Base-by-base conservation (phyloP, 225 moss, liverwort and hornwort genomes). In the Lunularia cruciata region DNA sequence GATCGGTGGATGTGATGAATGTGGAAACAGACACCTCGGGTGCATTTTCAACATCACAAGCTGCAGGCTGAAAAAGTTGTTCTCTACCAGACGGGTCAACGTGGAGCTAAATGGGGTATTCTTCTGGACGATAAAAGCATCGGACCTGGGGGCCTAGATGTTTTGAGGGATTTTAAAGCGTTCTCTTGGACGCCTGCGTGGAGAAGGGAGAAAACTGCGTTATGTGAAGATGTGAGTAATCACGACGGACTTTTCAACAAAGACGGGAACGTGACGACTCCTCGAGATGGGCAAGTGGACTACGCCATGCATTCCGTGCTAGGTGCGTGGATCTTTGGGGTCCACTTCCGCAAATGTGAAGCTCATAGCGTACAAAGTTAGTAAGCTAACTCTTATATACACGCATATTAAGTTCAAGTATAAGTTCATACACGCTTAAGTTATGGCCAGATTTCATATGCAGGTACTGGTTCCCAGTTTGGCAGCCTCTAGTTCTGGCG, bases 311-410 rank as follows among this genome's bases (percentile, higher is more conserved):
- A 8, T 5, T 51, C 49, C 5, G 19, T 70, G 4, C 60, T 76
- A 62, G 54, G 70, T n/a, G 71, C 77, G 16, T 78, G 77, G 77
- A n/a, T 57, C 73, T 72, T 46, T 78, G n/a, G 73, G 59, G 30
- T 52, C 4, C 59, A 55, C 72, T 14, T 39, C 33, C 13, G 4
- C 15, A 14, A 15, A 52, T 30, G 68, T 78, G 9, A 72, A 61
- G 54, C n/a, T 36, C 31, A 40, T 73, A 26, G 77, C 77, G n/a
- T n/a, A n/a, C n/a, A n/a, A n/a, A n/a, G n/a, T n/a, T n/a, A n/a
- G n/a, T n/a, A n/a, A n/a, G n/a, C n/a, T n/a, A n/a, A n/a, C n/a
- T n/a, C n/a, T n/a, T n/a, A n/a, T n/a, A n/a, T n/a, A n/a, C n/a
- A n/a, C n/a, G n/a, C n/a, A n/a, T n/a, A n/a, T n/a, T n/a, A n/a